phyloP scores from a whole-genome alignment of 1,284 basidiomycete species.

The Erythrobasidium hasegawianum region DNA sequence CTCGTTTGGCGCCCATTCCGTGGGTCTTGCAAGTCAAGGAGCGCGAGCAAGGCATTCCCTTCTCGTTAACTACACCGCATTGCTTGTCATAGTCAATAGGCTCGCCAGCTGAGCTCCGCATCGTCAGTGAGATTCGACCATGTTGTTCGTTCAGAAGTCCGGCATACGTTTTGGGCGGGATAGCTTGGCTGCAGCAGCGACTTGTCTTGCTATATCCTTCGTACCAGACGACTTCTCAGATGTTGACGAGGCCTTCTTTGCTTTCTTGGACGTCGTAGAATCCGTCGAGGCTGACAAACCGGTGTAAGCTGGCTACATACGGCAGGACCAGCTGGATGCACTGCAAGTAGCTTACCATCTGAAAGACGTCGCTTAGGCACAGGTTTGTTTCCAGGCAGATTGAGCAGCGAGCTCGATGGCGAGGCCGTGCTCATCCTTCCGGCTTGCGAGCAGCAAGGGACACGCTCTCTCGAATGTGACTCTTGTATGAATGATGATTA shows the following conservation, averaged over 20 bases:
- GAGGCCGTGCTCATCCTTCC: neutral
- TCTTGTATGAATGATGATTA: no score
- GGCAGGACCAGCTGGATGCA: neutral
- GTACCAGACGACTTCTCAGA: constrained; percentile 5
- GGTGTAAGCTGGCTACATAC: neutral
- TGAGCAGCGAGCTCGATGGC: neutral
- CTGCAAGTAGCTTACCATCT: neutral
- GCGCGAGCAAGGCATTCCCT: constrained; percentile 86
- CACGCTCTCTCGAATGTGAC: no score
- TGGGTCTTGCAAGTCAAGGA: constrained; percentile 98
- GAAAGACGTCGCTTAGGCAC: constrained; percentile 1
- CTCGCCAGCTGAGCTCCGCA: constrained; percentile 49
- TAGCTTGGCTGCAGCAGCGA: no score
- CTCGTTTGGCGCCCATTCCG: constrained; percentile 92
- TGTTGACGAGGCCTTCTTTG: constrained; percentile 20
- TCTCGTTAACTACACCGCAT: constrained; percentile 97
- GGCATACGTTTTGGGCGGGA: no score
- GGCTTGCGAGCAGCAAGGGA: neutral
- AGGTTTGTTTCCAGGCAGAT: neutral
- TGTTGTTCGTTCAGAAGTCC: no score
- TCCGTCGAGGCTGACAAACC: constrained; percentile 24
- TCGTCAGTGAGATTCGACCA: no score
- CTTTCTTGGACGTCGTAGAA: constrained; percentile 11
- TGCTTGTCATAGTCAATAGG: constrained; percentile 88
- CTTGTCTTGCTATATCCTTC: no score